Conservation (phyloP, 2,329 filamentous ascomycete genomes). For the Mycosphaerella sp. region DNA sequence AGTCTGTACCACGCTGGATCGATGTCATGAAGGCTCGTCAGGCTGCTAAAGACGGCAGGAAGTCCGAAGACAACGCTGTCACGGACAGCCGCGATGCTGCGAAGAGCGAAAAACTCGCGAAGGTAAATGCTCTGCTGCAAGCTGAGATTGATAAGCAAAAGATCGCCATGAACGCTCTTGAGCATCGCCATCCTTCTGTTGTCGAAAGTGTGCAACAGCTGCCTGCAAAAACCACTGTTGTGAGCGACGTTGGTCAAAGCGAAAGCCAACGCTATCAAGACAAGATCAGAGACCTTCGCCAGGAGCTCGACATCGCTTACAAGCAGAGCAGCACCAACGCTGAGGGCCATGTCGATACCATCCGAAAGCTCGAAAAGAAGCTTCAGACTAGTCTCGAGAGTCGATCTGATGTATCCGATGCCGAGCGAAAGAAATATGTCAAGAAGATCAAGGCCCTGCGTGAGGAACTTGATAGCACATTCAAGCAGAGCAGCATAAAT, state of each 20-base stretch:
- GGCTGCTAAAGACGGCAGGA: slow-evolving; percentile 17
- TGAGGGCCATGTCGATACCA: slow-evolving; percentile 21
- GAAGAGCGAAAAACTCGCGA: slow-evolving; percentile 20
- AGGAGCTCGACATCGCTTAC: slow-evolving; percentile 23
- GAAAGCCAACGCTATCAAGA: slow-evolving; percentile 20
- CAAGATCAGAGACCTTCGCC: slow-evolving; percentile 21
- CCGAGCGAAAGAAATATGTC: slow-evolving; percentile 17
- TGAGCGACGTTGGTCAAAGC: slow-evolving; percentile 7
- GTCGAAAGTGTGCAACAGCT: slow-evolving; percentile 11
- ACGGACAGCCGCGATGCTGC: slow-evolving; percentile 16
- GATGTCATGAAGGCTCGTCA: slow-evolving; percentile 26
- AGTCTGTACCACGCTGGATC: slow-evolving; percentile 22
- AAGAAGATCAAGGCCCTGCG: slow-evolving; percentile 20
- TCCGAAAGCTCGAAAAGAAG: slow-evolving; percentile 20
- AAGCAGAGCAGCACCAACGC: slow-evolving; percentile 23
- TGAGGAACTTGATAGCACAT: slow-evolving; percentile 19
- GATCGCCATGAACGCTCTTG: slow-evolving; percentile 22
- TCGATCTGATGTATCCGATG: slow-evolving; percentile 3
- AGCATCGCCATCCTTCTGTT: slow-evolving; percentile 16
- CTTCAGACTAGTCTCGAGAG: slow-evolving; percentile 14
- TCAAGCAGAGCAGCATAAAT: slow-evolving; percentile 21
- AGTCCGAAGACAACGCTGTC: slow-evolving; percentile 14
- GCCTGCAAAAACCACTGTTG: neutral
- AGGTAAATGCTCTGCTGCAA: slow-evolving; percentile 25
- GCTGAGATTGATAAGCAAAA: slow-evolving; percentile 30